These are phyloP conservation scores for Phytopythium mirpurense DNA, from an alignment of 352 stramenopile genomes.

Conservation along the genomic window DNA sequence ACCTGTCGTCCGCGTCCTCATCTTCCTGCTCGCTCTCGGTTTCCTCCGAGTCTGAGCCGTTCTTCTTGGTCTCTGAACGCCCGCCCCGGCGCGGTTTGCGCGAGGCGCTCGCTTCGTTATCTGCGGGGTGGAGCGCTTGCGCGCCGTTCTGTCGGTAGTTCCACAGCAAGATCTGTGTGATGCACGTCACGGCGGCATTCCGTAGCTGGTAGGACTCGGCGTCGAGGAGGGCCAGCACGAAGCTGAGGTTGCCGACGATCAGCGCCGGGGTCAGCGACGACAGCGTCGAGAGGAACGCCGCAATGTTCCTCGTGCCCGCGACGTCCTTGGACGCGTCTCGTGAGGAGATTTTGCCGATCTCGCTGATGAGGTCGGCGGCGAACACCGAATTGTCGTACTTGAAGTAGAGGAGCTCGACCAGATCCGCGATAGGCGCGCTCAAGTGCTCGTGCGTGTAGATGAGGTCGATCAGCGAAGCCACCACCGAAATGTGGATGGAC, in stretches of 20 bases:
- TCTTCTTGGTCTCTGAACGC: conserved; percentile 12
- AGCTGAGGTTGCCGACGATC: conserved; percentile 72
- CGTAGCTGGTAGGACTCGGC: conserved; percentile 74
- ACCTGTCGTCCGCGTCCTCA: conserved; percentile 9
- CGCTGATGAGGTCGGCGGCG: conserved; percentile 64
- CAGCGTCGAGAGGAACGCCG: conserved; percentile 61
- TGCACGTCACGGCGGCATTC: conserved; percentile 70
- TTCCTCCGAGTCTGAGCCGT: conserved; percentile 19
- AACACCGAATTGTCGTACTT: conserved; percentile 62
- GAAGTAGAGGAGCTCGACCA: conserved; percentile 56
- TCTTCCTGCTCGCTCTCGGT: conserved; percentile 24
- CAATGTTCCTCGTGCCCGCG: conserved; percentile 67
- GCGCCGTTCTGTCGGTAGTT: conserved; percentile 55
- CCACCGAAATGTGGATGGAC: conserved; percentile 62
- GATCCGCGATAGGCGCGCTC: conserved; percentile 46
- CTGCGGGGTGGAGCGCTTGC: conserved; percentile 15
- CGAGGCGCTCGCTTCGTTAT: conserved; percentile 1
- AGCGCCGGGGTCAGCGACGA: conserved; percentile 57
- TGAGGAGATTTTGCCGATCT: conserved; percentile 71
- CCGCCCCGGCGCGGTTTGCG: conserved; percentile 13
- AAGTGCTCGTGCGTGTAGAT: conserved; percentile 73
- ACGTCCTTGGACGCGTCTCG: conserved; percentile 67
- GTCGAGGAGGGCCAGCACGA: conserved; percentile 68
- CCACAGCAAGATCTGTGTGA: conserved; percentile 72
- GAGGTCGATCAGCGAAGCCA: conserved; percentile 65